phyloP scores from a whole-genome alignment of 2,329 filamentous ascomycete genomes.

The Coleophoma crateriformis region DNA sequence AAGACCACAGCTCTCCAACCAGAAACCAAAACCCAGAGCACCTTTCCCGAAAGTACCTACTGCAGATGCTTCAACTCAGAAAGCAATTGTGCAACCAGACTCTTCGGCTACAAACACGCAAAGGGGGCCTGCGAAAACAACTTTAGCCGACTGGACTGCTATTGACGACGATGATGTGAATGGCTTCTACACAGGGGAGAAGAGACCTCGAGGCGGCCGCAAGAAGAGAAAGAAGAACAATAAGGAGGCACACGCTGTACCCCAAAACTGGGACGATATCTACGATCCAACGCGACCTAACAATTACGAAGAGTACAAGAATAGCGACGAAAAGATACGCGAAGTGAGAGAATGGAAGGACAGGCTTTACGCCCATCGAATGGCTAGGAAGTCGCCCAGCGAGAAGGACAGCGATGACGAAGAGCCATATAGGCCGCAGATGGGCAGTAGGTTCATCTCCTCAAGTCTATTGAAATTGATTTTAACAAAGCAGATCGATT shows the following conservation, averaged over 20 bases:
- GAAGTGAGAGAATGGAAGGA: conserved; percentile 85
- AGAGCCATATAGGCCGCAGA: conserved; percentile 33
- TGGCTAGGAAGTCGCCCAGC: conserved; percentile 40
- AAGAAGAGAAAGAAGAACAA: conserved; percentile 62
- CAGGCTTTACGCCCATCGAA: conserved; percentile 67
- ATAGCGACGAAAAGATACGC: conserved; percentile 75
- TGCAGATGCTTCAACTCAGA: conserved; percentile 13
- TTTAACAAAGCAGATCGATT: conserved; percentile 44
- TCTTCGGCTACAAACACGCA: conserved; percentile 24
- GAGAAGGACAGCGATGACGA: conserved; percentile 38
- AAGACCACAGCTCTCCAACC: conserved; percentile 59
- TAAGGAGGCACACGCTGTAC: conserved; percentile 54
- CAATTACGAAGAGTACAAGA: conserved; percentile 76
- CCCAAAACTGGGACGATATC: conserved; percentile 81
- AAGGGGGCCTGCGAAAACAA: conserved; percentile 53
- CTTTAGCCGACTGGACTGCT: conserved; percentile 74
- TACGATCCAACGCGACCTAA: conserved; percentile 83
- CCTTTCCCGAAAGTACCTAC: conserved; percentile 44
- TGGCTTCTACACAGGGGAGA: conserved; percentile 49
- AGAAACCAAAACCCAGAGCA: conserved; percentile 59
- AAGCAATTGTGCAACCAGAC: conserved; percentile 22
- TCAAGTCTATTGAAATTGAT: not conserved
- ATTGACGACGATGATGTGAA: conserved; percentile 75
- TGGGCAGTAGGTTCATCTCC: conserved; percentile 35
- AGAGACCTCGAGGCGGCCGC: conserved; percentile 68